A percentile compares a stretch with the other conserved stretches of the same genome.
These are phyloP conservation scores for Suhomyces anneliseae DNA, from an alignment of 1,139 yeast genomes.

Conservation along the genomic window DNA sequence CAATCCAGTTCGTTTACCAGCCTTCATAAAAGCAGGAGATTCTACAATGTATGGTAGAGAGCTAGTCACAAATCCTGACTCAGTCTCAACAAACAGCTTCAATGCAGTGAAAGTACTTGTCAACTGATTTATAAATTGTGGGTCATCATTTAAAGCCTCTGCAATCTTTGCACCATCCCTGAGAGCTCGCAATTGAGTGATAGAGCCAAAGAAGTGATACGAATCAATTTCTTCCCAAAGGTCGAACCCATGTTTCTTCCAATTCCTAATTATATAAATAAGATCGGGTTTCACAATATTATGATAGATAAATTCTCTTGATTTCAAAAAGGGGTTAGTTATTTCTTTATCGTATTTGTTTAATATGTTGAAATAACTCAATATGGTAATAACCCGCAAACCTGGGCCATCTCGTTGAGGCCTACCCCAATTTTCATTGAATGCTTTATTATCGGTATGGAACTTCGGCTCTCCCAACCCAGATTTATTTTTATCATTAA, in stretches of 20 bases:
- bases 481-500: conserved; percentile 37
- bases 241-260: conserved; percentile 74
- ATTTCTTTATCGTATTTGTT: conserved; percentile 28
- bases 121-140: conserved; percentile 23
- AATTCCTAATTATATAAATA: conserved; percentile 57
- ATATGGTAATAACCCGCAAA: conserved; percentile 64
- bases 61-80: conserved; percentile 47
- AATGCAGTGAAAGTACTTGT: conserved; percentile 23
- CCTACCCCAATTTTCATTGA: conserved; percentile 78
- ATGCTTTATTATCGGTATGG: conserved; percentile 61
- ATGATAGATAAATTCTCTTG: conserved; percentile 41
- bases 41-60: conserved; percentile 61
- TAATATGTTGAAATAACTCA: conserved; percentile 53
- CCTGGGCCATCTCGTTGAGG: conserved; percentile 98
- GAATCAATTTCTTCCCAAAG: conserved; percentile 90
- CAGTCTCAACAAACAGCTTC: conserved; percentile 36
- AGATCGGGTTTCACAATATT: conserved; percentile 71
- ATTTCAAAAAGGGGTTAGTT: conserved; percentile 23
- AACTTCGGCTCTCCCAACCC: conserved; percentile 94
- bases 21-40: conserved; percentile 52
- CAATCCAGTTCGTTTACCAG: conserved; percentile 60
- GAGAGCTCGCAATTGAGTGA: conserved; percentile 72
- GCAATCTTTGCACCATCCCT: conserved; percentile 56
- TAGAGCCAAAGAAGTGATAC: conserved; percentile 73
- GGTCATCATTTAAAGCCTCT: conserved; percentile 30